Evolutionary conservation across 2,329 filamentous ascomycete species (phyloP).

Genomic region (Chaetomium globosum): DNA sequence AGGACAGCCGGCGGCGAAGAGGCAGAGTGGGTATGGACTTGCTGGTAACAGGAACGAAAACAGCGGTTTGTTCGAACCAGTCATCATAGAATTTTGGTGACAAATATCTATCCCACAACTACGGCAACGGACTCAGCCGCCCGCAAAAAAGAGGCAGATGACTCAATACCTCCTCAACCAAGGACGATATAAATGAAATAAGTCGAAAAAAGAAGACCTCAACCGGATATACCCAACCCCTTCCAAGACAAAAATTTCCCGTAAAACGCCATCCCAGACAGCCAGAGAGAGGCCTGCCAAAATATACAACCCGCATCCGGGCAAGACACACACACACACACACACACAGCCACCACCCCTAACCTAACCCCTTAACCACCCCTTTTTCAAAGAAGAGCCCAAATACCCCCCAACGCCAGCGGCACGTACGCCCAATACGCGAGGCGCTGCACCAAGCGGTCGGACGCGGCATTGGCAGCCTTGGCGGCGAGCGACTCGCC

Average conservation of each 20-base stretch:
- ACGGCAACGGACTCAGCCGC: neutral
- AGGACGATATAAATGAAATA: neutral
- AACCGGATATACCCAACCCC: slow-evolving; percentile 13
- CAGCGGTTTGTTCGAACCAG: neutral
- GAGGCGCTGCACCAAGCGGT: slow-evolving; percentile 35
- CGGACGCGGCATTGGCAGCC: slow-evolving; percentile 39
- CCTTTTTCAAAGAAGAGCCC: slow-evolving; percentile 44
- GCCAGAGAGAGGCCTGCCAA: neutral
- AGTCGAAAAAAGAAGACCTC: neutral
- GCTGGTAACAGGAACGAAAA: neutral
- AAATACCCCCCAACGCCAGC: slow-evolving; percentile 45
- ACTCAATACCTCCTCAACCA: neutral
- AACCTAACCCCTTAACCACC: neutral
- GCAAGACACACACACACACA: neutral
- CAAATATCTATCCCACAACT: neutral
- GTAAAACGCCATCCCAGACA: slow-evolving; percentile 9
- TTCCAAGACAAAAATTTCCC: neutral
- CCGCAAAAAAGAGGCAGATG: neutral
- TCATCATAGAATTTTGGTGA: neutral
- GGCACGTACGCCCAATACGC: slow-evolving; percentile 49
- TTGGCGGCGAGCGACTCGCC: slow-evolving; percentile 42
- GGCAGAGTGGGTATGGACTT: neutral
- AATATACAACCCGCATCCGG: slow-evolving; percentile 1
- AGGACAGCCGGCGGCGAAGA: neutral
- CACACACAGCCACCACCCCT: neutral